Evolutionary conservation across 1,284 basidiomycete genomes (phyloP), one percentile per base, ranked within the genome.

Genomic region (Omphalotus olearius): DNA sequence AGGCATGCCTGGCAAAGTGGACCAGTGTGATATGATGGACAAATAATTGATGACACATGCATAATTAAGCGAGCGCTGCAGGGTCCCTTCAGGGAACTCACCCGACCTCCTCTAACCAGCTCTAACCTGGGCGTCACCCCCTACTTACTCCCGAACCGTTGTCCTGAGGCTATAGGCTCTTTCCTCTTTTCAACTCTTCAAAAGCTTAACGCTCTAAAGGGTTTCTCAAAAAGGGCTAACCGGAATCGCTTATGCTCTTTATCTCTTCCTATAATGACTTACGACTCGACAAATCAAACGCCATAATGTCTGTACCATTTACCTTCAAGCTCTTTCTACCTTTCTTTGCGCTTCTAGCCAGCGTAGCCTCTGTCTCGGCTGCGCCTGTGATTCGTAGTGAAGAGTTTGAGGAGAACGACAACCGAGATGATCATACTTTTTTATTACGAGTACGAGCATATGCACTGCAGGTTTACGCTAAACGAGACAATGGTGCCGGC

Each of bases 241-340:
- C 23, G 23, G 23, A 23, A 23, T 23, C 23, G 17, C 30, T 26
- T 23, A 50, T 50, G 48, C 43, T 18, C 30, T 44, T 20, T 35
- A 35, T 35, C 42, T 50, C 48, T 45, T 39, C 49, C 37, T 36
- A 23, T 48, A 14, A 55, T 55, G 54, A 51, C 25, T 55, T 33
- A 55, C 54, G 50, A 55, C 23, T 38, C 13, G 36, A 25, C 18
- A 17, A 52, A 37, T 52, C 49, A 47, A 51, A 54, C 39, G 45
- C 18, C 5, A 44, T 46, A 40, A 41, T 47, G 17, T 35, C 38
- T 42, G 17, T 16, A 3, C 10, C 42, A 45, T 45, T 16, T 23
- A 30, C 45, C 2, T 17, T 46, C 25, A 28, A 23, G 23, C 5
- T 46, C 23, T 9, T 55, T 5, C 28, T 47, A 20, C 36, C 35